These are phyloP conservation scores for Aspergillus felis DNA, from an alignment of 2,329 filamentous ascomycete genomes.

Conservation along the genomic window DNA sequence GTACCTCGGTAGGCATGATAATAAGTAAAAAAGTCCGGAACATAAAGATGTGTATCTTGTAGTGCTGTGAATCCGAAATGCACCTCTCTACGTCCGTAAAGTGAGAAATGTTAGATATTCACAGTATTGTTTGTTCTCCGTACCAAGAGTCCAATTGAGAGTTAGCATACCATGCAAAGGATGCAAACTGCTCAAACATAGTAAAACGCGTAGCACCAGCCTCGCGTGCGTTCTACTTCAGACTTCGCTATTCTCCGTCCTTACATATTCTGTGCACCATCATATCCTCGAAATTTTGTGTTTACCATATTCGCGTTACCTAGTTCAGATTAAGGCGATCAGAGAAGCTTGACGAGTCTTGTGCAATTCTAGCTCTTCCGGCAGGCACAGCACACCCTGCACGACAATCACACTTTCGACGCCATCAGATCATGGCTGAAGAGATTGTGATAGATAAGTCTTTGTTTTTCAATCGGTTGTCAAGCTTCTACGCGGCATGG, in stretches of 20 bases:
- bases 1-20: neutral
- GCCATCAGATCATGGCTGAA: conserved; percentile 53
- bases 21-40: too few relatives aligned
- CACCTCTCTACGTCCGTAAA: too few relatives aligned
- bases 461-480: conserved; percentile 88
- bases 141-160: neutral
- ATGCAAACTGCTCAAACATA: conserved; percentile 20
- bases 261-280: neutral
- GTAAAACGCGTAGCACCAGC: neutral
- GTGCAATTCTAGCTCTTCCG: neutral
- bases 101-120: too few relatives aligned
- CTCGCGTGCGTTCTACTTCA: conserved; percentile 5
- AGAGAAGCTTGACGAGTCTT: neutral
- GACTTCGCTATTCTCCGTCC: conserved; percentile 1
- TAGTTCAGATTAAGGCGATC: neutral
- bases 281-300: neutral
- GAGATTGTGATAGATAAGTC: conserved; percentile 95
- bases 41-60: too few relatives aligned
- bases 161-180: conserved; percentile 1
- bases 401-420: conserved; percentile 10
- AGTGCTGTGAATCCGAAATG: too few relatives aligned
- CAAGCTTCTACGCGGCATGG: conserved; percentile 84
- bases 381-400: neutral
- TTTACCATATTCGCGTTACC: neutral
- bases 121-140: too few relatives aligned